Conservation (phyloP, 176 grass and related monocot species). For the Saccharum spontaneum region DNA sequence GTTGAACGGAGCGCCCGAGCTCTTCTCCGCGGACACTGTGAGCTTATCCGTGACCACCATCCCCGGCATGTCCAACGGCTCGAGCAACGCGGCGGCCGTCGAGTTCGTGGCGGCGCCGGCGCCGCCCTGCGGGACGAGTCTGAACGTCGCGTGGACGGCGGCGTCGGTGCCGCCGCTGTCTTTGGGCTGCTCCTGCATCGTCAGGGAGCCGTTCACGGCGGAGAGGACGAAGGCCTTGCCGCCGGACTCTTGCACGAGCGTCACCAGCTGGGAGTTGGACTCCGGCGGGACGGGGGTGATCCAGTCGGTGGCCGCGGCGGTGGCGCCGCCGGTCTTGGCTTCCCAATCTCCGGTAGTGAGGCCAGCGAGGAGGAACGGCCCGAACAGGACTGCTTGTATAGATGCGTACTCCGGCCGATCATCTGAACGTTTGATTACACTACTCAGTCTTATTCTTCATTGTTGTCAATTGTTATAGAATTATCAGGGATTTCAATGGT, state of each 20-base stretch:
- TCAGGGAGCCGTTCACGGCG: slow-evolving; percentile 60
- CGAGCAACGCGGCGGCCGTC: slow-evolving; percentile 35
- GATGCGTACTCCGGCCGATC: slow-evolving; percentile 63
- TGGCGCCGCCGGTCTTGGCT: slow-evolving; percentile 42
- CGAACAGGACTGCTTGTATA: slow-evolving; percentile 78
- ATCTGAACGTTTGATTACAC: slow-evolving; percentile 51
- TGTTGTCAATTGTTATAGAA: neutral
- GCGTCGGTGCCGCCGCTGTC: slow-evolving; percentile 53
- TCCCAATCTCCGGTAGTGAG: slow-evolving; percentile 79
- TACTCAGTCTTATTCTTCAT: neutral
- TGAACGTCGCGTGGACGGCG: slow-evolving; percentile 70
- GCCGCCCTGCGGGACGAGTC: slow-evolving; percentile 24
- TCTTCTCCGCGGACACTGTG: slow-evolving; percentile 32
- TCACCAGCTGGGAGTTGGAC: slow-evolving; percentile 69
- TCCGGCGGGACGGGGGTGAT: slow-evolving; percentile 58
- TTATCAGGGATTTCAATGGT: neutral
- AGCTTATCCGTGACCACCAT: slow-evolving; percentile 61
- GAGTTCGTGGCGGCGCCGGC: neutral
- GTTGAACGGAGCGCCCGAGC: slow-evolving; percentile 34
- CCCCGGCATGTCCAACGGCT: slow-evolving; percentile 73
- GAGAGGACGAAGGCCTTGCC: slow-evolving; percentile 52
- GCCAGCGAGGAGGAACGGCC: slow-evolving; percentile 84
- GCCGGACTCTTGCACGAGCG: slow-evolving; percentile 47
- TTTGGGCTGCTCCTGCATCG: slow-evolving; percentile 55
- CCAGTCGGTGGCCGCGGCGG: slow-evolving; percentile 55